A percentile compares a stretch with the other conserved stretches of the same genome.
Evolutionary conservation across 2,329 filamentous ascomycete species (phyloP).

Genomic region (Colletotrichum horii): DNA sequence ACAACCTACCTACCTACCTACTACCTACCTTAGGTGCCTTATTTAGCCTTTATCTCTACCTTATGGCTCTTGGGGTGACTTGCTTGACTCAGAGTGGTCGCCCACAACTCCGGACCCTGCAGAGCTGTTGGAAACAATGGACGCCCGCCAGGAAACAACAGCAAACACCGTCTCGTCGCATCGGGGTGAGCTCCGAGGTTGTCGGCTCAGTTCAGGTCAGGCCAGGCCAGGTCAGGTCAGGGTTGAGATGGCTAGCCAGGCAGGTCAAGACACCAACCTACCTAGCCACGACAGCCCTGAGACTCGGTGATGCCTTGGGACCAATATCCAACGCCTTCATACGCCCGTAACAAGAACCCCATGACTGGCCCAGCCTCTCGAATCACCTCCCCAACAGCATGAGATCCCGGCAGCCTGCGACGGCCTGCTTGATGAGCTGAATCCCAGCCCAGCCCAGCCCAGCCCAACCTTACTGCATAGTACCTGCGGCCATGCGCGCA

Average conservation of each 20-base stretch:
- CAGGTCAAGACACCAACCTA: neutral
- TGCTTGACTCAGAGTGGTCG: neutral
- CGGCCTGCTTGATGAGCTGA: neutral
- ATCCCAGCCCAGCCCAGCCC: slow-evolving; percentile 1
- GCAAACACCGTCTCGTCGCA: neutral
- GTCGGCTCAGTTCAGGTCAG: neutral
- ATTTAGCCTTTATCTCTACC: neutral
- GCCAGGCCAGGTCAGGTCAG: neutral
- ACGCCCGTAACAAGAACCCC: slow-evolving; percentile 5
- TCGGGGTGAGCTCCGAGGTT: neutral
- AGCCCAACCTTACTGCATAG: no score
- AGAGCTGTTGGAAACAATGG: neutral
- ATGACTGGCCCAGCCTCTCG: neutral
- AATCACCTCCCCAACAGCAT: neutral
- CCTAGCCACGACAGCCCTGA: neutral
- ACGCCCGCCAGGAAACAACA: neutral
- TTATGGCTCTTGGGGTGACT: neutral
- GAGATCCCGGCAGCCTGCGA: neutral
- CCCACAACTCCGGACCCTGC: neutral
- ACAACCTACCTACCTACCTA: no score
- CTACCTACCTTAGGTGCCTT: no score
- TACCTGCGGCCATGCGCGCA: neutral
- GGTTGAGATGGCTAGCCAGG: neutral
- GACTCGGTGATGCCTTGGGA: neutral
- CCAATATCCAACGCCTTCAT: neutral